Percentiles rank a stretch among this genome's conserved stretches.
These are phyloP conservation scores for Phyllosticta citriasiana DNA, from an alignment of 2,329 filamentous ascomycete species.

Conservation along the genomic window DNA sequence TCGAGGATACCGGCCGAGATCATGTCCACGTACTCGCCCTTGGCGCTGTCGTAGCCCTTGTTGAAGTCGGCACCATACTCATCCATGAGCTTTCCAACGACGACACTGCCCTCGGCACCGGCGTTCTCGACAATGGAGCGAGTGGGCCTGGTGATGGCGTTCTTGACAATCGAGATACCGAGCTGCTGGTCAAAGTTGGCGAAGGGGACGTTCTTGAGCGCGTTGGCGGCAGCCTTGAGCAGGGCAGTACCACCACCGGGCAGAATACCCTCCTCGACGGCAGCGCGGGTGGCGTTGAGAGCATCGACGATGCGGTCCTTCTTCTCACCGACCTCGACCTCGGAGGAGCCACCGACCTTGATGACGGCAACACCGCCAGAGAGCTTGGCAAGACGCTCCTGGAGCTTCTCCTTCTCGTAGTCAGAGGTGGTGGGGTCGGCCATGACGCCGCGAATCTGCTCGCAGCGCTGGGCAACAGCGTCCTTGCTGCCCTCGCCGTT, in stretches of 20 bases:
- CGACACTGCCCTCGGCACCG: slow-evolving; percentile 86
- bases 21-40: slow-evolving; percentile 99
- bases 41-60: slow-evolving; percentile 93
- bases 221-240: slow-evolving; percentile 91
- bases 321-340: slow-evolving; percentile 99
- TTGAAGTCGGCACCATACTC: slow-evolving; percentile 91
- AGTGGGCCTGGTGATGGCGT: slow-evolving; percentile 90
- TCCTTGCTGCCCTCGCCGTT: slow-evolving; percentile 97
- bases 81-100: slow-evolving; percentile 96
- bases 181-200: slow-evolving; percentile 99
- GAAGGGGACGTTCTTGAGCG: slow-evolving; percentile 71
- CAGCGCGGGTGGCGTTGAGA: slow-evolving; percentile 92
- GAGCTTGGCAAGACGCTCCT: slow-evolving; percentile 98
- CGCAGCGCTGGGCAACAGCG: slow-evolving; percentile 83
- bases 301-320: slow-evolving; percentile 99
- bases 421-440: slow-evolving; percentile 87
- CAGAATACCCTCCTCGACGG: slow-evolving; percentile 97
- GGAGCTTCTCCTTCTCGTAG: slow-evolving; percentile 99
- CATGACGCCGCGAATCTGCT: slow-evolving; percentile 98
- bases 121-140: slow-evolving; percentile 97
- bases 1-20: slow-evolving; percentile 94
- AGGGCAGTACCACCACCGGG: slow-evolving; percentile 97
- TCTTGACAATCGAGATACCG: slow-evolving; percentile 95
- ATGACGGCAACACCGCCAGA: slow-evolving; percentile 98
- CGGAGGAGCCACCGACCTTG: slow-evolving; percentile 94